Percentiles rank a stretch among this genome's conserved stretches.
Conservation (phyloP, 78 protist species). For the Dictyostelium purpureum region DNA sequence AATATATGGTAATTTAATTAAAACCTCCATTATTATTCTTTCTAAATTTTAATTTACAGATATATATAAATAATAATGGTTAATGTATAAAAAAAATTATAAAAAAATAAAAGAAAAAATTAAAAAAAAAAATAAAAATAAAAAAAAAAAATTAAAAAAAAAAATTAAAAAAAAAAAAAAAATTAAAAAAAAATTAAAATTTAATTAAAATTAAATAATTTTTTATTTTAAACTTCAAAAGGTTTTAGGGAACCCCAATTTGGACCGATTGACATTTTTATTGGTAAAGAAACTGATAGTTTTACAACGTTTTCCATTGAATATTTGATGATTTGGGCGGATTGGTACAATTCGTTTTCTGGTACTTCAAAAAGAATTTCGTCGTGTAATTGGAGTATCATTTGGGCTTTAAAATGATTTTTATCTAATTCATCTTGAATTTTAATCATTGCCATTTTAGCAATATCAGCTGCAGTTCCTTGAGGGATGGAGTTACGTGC, state of each 20-base stretch:
- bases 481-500: slow-evolving; percentile 81
- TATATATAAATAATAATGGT: background rate
- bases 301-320: slow-evolving; percentile 51
- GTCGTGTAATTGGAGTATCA: slow-evolving; percentile 85
- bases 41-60: background rate
- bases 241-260: slow-evolving; percentile 63
- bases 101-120: background rate
- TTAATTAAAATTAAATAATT: background rate
- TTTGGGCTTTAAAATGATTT: background rate
- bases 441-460: slow-evolving; percentile 80
- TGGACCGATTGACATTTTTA: slow-evolving; percentile 36
- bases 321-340: slow-evolving; percentile 12
- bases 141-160: background rate
- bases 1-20: slow-evolving; percentile 5
- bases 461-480: slow-evolving; percentile 88
- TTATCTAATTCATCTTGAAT: slow-evolving; percentile 18
- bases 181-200: background rate
- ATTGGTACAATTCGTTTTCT: background rate
- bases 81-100: background rate
- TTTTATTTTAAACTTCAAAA: background rate
- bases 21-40: background rate
- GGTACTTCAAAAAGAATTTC: slow-evolving; percentile 86
- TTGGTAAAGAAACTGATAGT: slow-evolving; percentile 39
- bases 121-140: background rate
- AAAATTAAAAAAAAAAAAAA: background rate